A percentile compares a stretch with the other conserved stretches of the same genome.
phyloP scores from a whole-genome alignment of 306 rosid genomes.

The Sphenostylis stenocarpa region DNA sequence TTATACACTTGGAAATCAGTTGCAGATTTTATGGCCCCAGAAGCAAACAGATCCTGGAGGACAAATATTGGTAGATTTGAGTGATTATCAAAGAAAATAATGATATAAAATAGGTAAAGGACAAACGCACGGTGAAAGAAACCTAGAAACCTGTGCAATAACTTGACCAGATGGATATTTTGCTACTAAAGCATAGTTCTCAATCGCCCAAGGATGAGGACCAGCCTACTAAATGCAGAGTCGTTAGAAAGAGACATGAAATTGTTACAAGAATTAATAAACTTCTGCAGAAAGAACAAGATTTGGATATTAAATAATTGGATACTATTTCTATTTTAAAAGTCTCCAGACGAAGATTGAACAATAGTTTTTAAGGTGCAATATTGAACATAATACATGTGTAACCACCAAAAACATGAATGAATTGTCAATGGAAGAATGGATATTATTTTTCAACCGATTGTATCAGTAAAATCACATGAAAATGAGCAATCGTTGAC shows the following conservation, averaged over 20 bases:
- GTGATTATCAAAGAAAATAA: slow-evolving; percentile 16
- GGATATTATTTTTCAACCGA: neutral
- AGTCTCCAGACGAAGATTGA: neutral
- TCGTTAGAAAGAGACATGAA: slow-evolving; percentile 9
- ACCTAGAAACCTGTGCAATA: slow-evolving; percentile 67
- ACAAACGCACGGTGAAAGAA: slow-evolving; percentile 10
- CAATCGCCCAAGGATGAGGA: slow-evolving; percentile 93
- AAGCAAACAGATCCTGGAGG: slow-evolving; percentile 82
- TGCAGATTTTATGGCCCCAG: slow-evolving; percentile 89
- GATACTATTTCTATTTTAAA: neutral
- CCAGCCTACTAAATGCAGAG: slow-evolving; percentile 70
- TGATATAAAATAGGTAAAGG: neutral
- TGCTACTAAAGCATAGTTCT: slow-evolving; percentile 75
- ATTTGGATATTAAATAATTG: slow-evolving; percentile 18
- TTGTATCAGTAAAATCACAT: slow-evolving; percentile 16
- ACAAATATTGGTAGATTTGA: slow-evolving; percentile 30
- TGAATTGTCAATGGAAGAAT: neutral
- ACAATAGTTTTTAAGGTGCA: neutral
- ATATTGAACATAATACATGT: slow-evolving; percentile 17
- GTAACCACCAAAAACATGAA: slow-evolving; percentile 9
- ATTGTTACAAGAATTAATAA: slow-evolving; percentile 21
- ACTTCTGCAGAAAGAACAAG: slow-evolving; percentile 7
- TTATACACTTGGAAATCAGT: slow-evolving; percentile 92
- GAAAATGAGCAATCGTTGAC: slow-evolving; percentile 1
- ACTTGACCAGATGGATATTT: slow-evolving; percentile 86